phyloP scores from a whole-genome alignment of 306 rosid genomes.

The Adenanthera pavonina region DNA sequence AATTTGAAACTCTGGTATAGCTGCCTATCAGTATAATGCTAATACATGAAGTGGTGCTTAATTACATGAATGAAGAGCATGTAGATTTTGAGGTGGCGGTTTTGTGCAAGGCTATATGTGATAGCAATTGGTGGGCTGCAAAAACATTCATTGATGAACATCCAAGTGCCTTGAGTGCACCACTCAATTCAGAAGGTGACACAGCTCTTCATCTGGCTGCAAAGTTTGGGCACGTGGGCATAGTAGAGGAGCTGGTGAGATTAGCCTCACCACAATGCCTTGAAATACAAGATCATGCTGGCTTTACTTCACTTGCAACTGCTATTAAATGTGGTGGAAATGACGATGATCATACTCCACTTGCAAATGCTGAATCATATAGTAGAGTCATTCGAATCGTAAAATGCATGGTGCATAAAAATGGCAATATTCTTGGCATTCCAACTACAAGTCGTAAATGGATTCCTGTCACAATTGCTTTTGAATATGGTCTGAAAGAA shows the following conservation, averaged over 20 bases:
- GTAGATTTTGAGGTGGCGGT: neutral
- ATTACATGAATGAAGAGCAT: neutral
- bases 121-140: neutral
- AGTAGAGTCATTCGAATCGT: too few relatives aligned
- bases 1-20: too few relatives aligned
- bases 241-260: neutral
- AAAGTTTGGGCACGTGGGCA: neutral
- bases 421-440: too few relatives aligned
- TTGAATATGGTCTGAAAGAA: fast-evolving
- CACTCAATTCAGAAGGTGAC: neutral
- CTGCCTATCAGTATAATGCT: too few relatives aligned
- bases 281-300: neutral
- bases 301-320: neutral
- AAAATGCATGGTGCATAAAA: too few relatives aligned
- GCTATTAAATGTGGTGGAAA: neutral
- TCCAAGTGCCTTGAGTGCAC: neutral
- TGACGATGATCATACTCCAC: too few relatives aligned
- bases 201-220: neutral
- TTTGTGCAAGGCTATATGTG: neutral
- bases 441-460: too few relatives aligned
- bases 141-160: neutral
- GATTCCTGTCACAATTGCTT: neutral
- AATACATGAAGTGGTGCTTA: too few relatives aligned
- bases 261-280: neutral
- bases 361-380: neutral